Evolutionary conservation across 1,284 basidiomycete species (phyloP), one percentile per base, ranked within the genome.

Genomic region (Microstroma glucosiphilum): DNA sequence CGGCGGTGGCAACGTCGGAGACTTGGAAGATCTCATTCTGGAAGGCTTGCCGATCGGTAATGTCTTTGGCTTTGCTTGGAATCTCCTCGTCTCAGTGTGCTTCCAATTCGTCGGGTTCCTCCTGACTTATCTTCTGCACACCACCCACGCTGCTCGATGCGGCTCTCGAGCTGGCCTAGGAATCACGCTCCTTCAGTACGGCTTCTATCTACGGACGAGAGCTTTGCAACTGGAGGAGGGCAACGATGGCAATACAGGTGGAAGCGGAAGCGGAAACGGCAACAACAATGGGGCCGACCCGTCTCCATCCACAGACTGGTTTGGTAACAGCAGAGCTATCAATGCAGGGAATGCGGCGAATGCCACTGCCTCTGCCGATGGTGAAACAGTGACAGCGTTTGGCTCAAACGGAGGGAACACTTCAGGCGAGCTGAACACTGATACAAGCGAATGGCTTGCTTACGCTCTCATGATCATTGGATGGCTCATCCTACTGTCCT

Each of bases 121-220:
- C 51, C 67, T 80, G 37, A 78, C 80, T 30, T 78, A 79, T 56
- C 66, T 78, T 9, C 58, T 80, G 8, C 74, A 82, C 67, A 81
- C 82, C n/a, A 90, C 91, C 0, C 94, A 98, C 76, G 92, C 94
- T 0, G 91, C 90, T 60, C 93, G 93, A 79, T 91, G 86, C 76
- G 94, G 96, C 57, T 92, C 91, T 19, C 88, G 92, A 46, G 92
- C 91, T 0, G 96, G 94, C 19, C 85, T 99, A 23, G 94, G 96
- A 12, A 84, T 96, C 68, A 97, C 96, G 0, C 83, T 99, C 62
- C 92, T 98, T 68, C 77, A 80, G 43, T 91, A 88, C 67, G 92
- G 92, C 26, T 89, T 94, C 75, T 88, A 88, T n/a, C 83, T 96
- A 60, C 86, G 90, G 41, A 80, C 75, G 1, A 67, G 80, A 25